These are phyloP conservation scores for Sequoiadendron giganteum DNA, from an alignment of 75 land plant genomes.

Conservation along the genomic window DNA sequence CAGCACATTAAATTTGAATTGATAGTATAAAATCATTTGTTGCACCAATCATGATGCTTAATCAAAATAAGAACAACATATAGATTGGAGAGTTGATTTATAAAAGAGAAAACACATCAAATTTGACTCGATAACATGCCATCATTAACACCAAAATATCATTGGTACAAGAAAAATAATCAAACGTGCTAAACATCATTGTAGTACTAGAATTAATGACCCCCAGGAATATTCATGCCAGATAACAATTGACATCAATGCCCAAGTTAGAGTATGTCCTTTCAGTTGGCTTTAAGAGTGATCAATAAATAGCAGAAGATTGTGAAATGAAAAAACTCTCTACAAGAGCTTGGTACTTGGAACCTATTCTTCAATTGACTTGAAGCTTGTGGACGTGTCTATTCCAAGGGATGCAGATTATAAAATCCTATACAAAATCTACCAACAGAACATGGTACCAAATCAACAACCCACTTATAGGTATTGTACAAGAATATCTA, in stretches of 20 bases:
- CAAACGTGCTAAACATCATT: background rate
- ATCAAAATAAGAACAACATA: background rate
- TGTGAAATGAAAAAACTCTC: background rate
- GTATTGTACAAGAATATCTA: no score
- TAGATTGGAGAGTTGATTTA: background rate
- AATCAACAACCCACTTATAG: no score
- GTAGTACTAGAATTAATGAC: background rate
- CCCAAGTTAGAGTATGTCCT: background rate
- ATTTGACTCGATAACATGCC: background rate
- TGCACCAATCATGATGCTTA: background rate
- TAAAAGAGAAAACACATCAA: background rate
- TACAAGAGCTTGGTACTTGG: no score
- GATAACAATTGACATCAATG: background rate
- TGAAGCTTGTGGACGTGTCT: no score
- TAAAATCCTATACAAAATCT: no score
- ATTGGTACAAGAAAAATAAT: background rate
- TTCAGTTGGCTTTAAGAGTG: background rate
- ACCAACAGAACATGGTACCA: no score
- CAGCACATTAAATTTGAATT: background rate
- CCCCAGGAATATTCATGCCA: background rate
- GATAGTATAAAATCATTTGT: background rate
- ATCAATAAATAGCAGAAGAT: background rate
- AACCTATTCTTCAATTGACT: no score
- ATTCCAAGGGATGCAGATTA: no score
- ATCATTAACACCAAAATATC: background rate